Percentiles rank a stretch among this genome's conserved stretches.
Conservation (phyloP, 2,329 filamentous ascomycete genomes). For the Diaporthe citrichinensis region DNA sequence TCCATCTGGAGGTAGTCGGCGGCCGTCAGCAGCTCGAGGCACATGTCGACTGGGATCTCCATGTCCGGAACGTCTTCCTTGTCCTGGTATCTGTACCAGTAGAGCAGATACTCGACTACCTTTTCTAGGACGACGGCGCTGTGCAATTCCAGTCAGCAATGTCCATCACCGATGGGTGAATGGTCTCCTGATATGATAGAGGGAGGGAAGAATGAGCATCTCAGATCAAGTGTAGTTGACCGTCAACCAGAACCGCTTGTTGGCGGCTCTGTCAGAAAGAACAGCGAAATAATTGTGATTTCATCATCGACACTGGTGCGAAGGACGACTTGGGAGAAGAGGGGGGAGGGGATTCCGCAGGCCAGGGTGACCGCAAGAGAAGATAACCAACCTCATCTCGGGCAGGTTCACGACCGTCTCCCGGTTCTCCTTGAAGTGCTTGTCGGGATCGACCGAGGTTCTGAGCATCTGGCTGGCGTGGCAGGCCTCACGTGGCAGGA, state of each 20-base stretch:
- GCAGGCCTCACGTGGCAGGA: slow-evolving; percentile 79
- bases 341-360: slow-evolving; percentile 33
- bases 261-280: slow-evolving; percentile 62
- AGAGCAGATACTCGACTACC: slow-evolving; percentile 87
- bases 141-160: slow-evolving; percentile 43
- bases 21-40: slow-evolving; percentile 82
- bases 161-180: slow-evolving; percentile 2
- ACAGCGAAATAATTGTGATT: slow-evolving; percentile 55
- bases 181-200: neutral
- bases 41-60: slow-evolving; percentile 84
- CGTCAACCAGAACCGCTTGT: slow-evolving; percentile 63
- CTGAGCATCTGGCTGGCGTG: slow-evolving; percentile 80
- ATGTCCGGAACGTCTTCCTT: slow-evolving; percentile 82
- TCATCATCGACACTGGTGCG: slow-evolving; percentile 53
- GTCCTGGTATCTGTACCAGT: slow-evolving; percentile 81
- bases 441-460: slow-evolving; percentile 79
- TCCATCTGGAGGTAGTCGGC: slow-evolving; percentile 83
- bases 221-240: slow-evolving; percentile 77
- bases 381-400: slow-evolving; percentile 77
- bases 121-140: slow-evolving; percentile 84
- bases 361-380: slow-evolving; percentile 5
- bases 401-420: slow-evolving; percentile 76
- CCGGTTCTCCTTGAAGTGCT: slow-evolving; percentile 75
- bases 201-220: slow-evolving; percentile 9
- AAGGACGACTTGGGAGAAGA: slow-evolving; percentile 1